phyloP scores from a whole-genome alignment of 2,329 filamentous ascomycete species.

The Raffaelea arxii region DNA sequence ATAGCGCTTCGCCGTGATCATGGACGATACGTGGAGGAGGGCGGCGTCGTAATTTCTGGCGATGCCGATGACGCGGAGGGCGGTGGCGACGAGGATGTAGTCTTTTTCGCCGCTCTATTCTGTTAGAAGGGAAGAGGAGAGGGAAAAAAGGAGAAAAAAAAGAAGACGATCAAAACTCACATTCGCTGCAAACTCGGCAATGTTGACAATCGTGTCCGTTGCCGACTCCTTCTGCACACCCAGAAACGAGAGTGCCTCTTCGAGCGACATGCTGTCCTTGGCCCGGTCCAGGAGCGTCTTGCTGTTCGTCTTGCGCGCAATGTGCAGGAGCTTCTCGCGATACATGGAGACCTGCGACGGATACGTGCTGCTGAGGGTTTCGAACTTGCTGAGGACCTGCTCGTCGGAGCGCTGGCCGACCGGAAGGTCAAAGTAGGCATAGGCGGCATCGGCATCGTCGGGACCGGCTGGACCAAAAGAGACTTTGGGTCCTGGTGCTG shows the following conservation, averaged over 20 bases:
- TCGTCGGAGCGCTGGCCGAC: constrained; percentile 8
- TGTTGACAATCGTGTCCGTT: constrained; percentile 19
- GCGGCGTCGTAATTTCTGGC: constrained; percentile 5
- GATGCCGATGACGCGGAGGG: constrained; percentile 8
- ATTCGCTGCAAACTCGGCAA: constrained; percentile 10
- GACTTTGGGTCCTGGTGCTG: too few species aligned
- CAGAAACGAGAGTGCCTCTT: constrained; percentile 31
- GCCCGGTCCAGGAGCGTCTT: constrained; percentile 9
- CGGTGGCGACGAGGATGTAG: constrained; percentile 9
- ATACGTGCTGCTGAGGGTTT: constrained; percentile 13
- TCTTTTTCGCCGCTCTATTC: constrained; percentile 9
- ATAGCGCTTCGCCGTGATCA: constrained; percentile 6
- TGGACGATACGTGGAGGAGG: neutral
- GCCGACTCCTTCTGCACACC: constrained; percentile 23
- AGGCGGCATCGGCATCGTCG: constrained; percentile 12
- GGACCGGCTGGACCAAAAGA: too few species aligned
- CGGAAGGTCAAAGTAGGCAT: constrained; percentile 16
- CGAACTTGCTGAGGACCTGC: constrained; percentile 16
- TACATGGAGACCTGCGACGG: constrained; percentile 17
- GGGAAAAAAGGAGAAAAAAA: neutral
- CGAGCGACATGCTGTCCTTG: constrained; percentile 15
- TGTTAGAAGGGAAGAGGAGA: neutral
- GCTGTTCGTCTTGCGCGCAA: constrained; percentile 17
- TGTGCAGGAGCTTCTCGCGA: constrained; percentile 18
- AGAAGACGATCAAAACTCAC: constrained; percentile 7